Base-by-base conservation (phyloP, 106 monocot genomes). In the Cymbidium sinense region DNA sequence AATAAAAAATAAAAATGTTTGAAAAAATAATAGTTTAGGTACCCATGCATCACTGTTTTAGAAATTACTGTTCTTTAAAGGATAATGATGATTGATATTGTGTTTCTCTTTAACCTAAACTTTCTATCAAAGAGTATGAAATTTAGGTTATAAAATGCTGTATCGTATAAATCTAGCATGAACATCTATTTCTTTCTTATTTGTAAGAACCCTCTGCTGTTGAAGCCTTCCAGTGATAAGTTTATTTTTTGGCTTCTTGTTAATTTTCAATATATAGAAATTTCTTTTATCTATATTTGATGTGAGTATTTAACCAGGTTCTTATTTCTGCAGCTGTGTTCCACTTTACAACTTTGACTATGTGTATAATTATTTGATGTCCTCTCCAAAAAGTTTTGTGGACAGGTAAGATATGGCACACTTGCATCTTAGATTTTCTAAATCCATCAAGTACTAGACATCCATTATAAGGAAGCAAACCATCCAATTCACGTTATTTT, bases 301-400 rank as follows among this genome's bases (percentile, higher is more conserved):
- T 74, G 41, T 44, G 6, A 74, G 0, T 28, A 74, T 25, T 35
- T 77, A 23, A 54, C 36, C 44, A 34, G 20, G 20, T 11, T 52
- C n/a, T 77, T 28, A 30, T 17, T 75, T 47, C 70, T 88, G 85
- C 92, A 98, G 98, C 44, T 98, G 98, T 81, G 86, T 94, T 76
- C 98, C 98, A 35, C 88, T 94, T 78, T 92, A 98, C 87, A 92
- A 94, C 86, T 94, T 94, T 88, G 94, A 84, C 65, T 94, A 87
- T 75, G 83, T 83, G 74, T 98, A 98, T 74, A 81, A 76, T 75
- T 98, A 98, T 77, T 75, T 98, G 88, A 90, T 87, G 86, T 88
- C 90, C 82, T 98, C 98, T 77, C 79, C 85, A 44, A 98, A 83
- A 85, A 94, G 98, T 86, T 98, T 94, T 83, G 90, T 94, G 30